Percentiles rank a stretch among this genome's conserved stretches.
Evolutionary conservation across 1,284 basidiomycete species (phyloP).

Genomic region (Meripilus lineatus): DNA sequence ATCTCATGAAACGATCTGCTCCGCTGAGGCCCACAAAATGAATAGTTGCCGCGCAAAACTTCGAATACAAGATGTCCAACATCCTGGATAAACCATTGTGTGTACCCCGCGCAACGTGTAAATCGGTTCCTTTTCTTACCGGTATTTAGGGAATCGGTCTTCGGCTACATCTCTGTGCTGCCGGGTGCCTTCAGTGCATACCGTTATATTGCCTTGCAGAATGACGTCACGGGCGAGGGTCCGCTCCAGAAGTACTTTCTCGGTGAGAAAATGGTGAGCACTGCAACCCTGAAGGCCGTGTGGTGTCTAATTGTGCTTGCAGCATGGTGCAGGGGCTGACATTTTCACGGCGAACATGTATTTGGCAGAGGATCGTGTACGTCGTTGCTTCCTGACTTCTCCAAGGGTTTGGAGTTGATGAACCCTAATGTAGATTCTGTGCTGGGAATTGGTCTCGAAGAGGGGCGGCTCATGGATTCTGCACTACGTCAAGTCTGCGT

Average conservation of each 20-base stretch:
- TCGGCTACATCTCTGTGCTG: slow-evolving; percentile 91
- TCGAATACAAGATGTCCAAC: slow-evolving; percentile 97
- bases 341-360: slow-evolving; percentile 97
- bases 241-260: slow-evolving; percentile 94
- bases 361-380: slow-evolving; percentile 81
- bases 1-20: slow-evolving; percentile 17
- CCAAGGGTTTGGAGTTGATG: neutral
- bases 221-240: slow-evolving; percentile 78
- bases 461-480: slow-evolving; percentile 82
- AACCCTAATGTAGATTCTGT: slow-evolving; percentile 60
- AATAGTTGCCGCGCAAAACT: slow-evolving; percentile 90
- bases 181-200: slow-evolving; percentile 95
- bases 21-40: too few relatives aligned
- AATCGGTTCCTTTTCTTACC: slow-evolving; percentile 8
- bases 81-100: slow-evolving; percentile 85
- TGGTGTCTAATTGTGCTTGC: slow-evolving; percentile 3
- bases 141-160: slow-evolving; percentile 60
- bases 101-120: slow-evolving; percentile 45
- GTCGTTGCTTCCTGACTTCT: slow-evolving; percentile 20
- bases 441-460: slow-evolving; percentile 93
- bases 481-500: slow-evolving; percentile 92
- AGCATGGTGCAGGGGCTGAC: slow-evolving; percentile 82
- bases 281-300: slow-evolving; percentile 9
- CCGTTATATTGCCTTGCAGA: slow-evolving; percentile 87
- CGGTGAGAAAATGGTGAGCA: slow-evolving; percentile 79